Evolutionary conservation across 2,329 filamentous ascomycete genomes (phyloP).

Genomic region (Exophiala sideris): DNA sequence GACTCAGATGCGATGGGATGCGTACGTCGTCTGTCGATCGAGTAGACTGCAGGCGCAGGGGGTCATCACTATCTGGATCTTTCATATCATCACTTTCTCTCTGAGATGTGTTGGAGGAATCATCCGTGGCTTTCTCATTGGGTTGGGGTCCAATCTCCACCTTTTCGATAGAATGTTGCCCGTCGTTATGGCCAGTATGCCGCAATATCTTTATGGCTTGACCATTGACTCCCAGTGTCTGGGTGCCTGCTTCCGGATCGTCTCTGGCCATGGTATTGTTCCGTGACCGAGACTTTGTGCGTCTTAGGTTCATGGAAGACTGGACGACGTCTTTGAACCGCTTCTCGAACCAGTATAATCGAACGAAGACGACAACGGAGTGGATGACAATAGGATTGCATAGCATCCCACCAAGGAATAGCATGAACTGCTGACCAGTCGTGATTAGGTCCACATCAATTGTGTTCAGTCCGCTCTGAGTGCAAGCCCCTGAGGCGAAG

Average conservation of each 20-base stretch:
- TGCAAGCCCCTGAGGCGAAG: slow-evolving; percentile 79
- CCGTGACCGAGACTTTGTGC: slow-evolving; percentile 52
- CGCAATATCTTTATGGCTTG: slow-evolving; percentile 33
- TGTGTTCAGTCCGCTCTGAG: slow-evolving; percentile 90
- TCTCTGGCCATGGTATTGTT: slow-evolving; percentile 47
- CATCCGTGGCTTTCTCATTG: slow-evolving; percentile 24
- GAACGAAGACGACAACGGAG: slow-evolving; percentile 81
- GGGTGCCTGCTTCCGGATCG: slow-evolving; percentile 30
- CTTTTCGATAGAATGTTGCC: slow-evolving; percentile 10
- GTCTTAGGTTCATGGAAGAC: slow-evolving; percentile 66
- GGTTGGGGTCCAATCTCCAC: slow-evolving; percentile 4
- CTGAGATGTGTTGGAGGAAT: slow-evolving; percentile 19
- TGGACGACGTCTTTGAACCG: slow-evolving; percentile 80
- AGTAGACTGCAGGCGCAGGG: slow-evolving; percentile 1
- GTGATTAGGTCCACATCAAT: slow-evolving; percentile 62
- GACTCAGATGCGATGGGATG: slow-evolving; percentile 52
- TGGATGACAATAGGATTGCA: slow-evolving; percentile 83
- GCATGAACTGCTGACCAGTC: slow-evolving; percentile 69
- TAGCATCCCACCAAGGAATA: slow-evolving; percentile 69
- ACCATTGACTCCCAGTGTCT: slow-evolving; percentile 27
- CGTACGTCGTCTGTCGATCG: slow-evolving; percentile 45
- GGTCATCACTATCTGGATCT: slow-evolving; percentile 43
- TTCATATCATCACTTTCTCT: neutral
- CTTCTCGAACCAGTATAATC: slow-evolving; percentile 97
- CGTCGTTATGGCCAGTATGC: slow-evolving; percentile 15